These are phyloP conservation scores for Neurospora sp. DNA, from an alignment of 495 filamentous ascomycete species.

Conservation along the genomic window DNA sequence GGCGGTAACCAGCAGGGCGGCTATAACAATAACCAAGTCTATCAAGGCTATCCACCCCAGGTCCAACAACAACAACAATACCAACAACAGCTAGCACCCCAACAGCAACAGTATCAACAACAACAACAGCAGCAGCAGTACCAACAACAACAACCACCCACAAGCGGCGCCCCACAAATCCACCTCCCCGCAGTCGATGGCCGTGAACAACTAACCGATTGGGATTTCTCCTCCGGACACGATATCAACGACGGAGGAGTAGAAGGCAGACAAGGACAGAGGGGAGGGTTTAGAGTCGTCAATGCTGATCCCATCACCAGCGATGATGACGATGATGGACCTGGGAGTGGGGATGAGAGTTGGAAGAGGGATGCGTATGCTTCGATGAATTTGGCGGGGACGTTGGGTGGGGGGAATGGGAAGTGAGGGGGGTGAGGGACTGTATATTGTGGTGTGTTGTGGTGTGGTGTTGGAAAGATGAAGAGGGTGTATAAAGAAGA, in stretches of 20 bases:
- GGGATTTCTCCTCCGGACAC: slow-evolving; percentile 1
- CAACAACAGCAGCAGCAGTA: neutral
- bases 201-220: slow-evolving; percentile 21
- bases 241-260: neutral
- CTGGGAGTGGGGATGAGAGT: slow-evolving; percentile 12
- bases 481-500: neutral
- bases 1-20: neutral
- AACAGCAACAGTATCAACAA: neutral
- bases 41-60: neutral
- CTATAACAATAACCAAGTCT: neutral
- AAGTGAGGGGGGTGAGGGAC: neutral
- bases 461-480: neutral
- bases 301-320: neutral
- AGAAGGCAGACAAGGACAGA: neutral
- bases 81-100: neutral
- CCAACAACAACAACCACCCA: slow-evolving; percentile 7
- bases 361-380: slow-evolving; percentile 24
- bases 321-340: neutral
- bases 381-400: slow-evolving; percentile 25
- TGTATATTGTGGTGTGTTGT: too few relatives aligned
- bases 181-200: slow-evolving; percentile 33
- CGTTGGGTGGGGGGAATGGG: slow-evolving; percentile 4
- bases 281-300: neutral
- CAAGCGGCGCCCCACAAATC: slow-evolving; percentile 27
- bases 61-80: neutral